Base-by-base conservation (phyloP, 208 protist species). In the Trypanosoma melophagium region DNA sequence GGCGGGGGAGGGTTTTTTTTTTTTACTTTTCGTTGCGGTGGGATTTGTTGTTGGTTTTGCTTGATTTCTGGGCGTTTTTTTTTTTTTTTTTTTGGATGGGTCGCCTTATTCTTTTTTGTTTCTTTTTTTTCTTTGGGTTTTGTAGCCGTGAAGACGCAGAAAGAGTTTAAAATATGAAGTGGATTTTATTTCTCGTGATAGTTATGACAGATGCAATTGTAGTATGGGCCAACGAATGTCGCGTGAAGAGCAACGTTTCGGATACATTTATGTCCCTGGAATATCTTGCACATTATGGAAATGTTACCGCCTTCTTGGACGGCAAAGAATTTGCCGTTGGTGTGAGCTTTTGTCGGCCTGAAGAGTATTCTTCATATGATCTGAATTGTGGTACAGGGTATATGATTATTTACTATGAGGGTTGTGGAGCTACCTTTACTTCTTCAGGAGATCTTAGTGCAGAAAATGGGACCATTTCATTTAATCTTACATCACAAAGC, bases 211-310 rank as follows among this genome's bases (percentile, higher is more conserved):
- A 5, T 7, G 1, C 28, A 35, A 35, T 35, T 35, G 28, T 35
- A 35, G 62, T 38, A 47, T 19, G 25, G 0, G 52, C 35, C 25
- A 38, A 69, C 0, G 25, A 60, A 25, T 69, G 64, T 44, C 64
- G n/a, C 7, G 44, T 61, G 44, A 17, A 52, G 16, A 45, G n/a
- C 0, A 61, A 51, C 38, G 25, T 10, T 51, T 28, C 41, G 22
- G 22, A 54, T 45, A 24, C 25, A 5, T 51, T 21, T n/a, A 69
- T 69, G 40, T 61, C 54, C 31, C 41, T 69, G 25, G 28, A 69
- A 12, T 69, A 55, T 54, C 64, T 69, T 52, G 2, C 19, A 53
- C 17, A 61, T 45, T 69, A 60, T 44, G 64, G 64, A 19, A 69
- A 69, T 59, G 31, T 69, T 55, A 60, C 54, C 12, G 9, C 25